phyloP scores from a whole-genome alignment of 2,329 filamentous ascomycete species.

The Helminthosporium solani region DNA sequence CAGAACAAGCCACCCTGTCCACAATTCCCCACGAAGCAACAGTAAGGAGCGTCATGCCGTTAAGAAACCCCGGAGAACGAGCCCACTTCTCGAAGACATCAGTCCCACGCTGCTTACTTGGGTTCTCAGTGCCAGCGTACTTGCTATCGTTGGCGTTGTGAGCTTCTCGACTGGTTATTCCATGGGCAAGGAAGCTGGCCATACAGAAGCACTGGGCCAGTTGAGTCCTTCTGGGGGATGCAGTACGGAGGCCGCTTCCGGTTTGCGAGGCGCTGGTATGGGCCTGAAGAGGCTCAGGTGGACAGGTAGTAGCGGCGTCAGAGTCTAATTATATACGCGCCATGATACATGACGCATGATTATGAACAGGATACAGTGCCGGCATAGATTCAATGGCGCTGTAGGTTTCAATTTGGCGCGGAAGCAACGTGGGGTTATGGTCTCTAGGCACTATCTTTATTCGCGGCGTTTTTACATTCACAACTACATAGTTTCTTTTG shows the following conservation, averaged over 20 bases:
- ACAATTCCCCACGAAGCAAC: conserved; percentile 38
- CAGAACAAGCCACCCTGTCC: conserved; percentile 41
- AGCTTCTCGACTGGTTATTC: conserved; percentile 66
- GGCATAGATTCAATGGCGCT: not conserved
- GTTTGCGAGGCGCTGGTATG: conserved; percentile 27
- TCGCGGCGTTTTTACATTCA: not conserved
- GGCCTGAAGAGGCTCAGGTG: conserved; percentile 36
- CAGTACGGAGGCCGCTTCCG: conserved; percentile 33
- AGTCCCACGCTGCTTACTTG: conserved; percentile 64
- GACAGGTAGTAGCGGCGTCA: conserved; percentile 28
- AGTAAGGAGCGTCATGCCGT: conserved; percentile 47
- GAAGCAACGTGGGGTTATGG: not conserved
- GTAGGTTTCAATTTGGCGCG: not conserved
- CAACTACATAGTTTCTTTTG: conserved; percentile 1
- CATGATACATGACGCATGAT: not conserved
- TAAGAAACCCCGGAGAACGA: conserved; percentile 47
- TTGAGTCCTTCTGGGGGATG: conserved; percentile 32
- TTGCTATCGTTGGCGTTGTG: conserved; percentile 63
- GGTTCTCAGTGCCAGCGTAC: conserved; percentile 65
- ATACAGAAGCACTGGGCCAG: conserved; percentile 49
- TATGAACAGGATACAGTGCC: not conserved
- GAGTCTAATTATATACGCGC: conserved; percentile 9
- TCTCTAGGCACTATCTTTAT: not conserved
- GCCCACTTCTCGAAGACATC: conserved; percentile 44
- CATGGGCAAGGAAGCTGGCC: conserved; percentile 60